Evolutionary conservation across 139 green algal genomes (phyloP), one percentile per base, ranked within the genome.

Genomic region (Monoraphidium neglectum): DNA sequence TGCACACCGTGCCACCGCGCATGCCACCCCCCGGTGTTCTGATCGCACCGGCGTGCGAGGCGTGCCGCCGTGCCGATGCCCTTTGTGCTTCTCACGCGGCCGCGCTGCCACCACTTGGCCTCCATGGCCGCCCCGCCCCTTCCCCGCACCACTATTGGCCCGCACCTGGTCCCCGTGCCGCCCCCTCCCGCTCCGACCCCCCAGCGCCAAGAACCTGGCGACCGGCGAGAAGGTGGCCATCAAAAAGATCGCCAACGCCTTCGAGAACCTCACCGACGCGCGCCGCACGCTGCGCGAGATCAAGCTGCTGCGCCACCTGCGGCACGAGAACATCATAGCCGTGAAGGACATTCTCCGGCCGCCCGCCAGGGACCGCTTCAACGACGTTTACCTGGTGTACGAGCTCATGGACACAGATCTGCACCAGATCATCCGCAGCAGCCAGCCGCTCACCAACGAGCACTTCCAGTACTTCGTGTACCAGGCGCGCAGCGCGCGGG

Each of bases 371-470:
- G 85, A 93, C 59, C 84, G 86, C 32, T 97, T 97, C 80, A 93
- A 96, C 65, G 95, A 99, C 60, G 92, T 99, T 1, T 99, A 99
- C 87, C 84, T 99, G 23, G 94, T 99, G 57, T 98, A 98, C 71
- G 97, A 99, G 86, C 90, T 99, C 18, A 99, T 99, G 97, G 97
- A 99, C 89, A 99, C 97, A 28, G 97, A 99, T 85, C 87, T 99
- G 77, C 96, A 99, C 88, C 97, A 99, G 84, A 98, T 99, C 87
- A 98, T 99, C 78, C 85, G 93, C 47, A 98, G 93, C 37, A 87
- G 84, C 1, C 97, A 99, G 86, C 72, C 90, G 3, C 88, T 99
- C 8, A 93, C 92, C 6, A 95, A 99, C 81, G 96, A 99, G 73
- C 97, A 99, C 88, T 96, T 93, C 56, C 94, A 99, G 83, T 99